phyloP scores from a whole-genome alignment of 768 basidiomycete genomes.

The Hygrophoropsis aurantiaca region DNA sequence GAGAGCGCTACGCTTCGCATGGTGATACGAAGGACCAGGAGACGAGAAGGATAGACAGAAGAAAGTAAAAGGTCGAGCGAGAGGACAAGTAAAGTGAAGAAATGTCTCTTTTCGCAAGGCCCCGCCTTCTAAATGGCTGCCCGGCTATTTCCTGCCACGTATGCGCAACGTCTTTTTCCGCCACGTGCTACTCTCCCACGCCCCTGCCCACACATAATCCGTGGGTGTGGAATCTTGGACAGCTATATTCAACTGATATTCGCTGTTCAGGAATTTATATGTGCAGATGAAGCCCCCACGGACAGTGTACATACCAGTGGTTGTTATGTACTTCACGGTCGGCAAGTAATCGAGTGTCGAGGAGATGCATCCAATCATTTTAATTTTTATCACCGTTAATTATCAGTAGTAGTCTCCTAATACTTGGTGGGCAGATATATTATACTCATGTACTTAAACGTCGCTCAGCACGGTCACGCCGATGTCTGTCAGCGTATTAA shows the following conservation, averaged over 20 bases:
- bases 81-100: slow-evolving; percentile 33
- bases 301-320: slow-evolving; percentile 51
- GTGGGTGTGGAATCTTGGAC: too few relatives aligned
- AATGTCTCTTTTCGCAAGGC: slow-evolving; percentile 5
- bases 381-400: too few relatives aligned
- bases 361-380: too few relatives aligned
- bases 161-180: slow-evolving; percentile 22
- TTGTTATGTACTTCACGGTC: neutral
- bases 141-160: slow-evolving; percentile 43
- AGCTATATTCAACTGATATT: too few relatives aligned
- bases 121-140: slow-evolving; percentile 32
- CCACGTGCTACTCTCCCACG: slow-evolving; percentile 39
- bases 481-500: too few relatives aligned
- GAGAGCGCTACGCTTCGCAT: slow-evolving; percentile 92
- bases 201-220: too few relatives aligned
- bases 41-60: slow-evolving; percentile 32
- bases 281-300: slow-evolving; percentile 93
- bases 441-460: too few relatives aligned
- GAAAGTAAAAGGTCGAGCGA: slow-evolving; percentile 36
- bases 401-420: too few relatives aligned
- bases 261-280: too few relatives aligned
- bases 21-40: slow-evolving; percentile 67
- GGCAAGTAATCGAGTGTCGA: neutral
- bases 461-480: too few relatives aligned
- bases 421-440: too few relatives aligned